These are phyloP conservation scores for Bauhinia variegata DNA, from an alignment of 306 rosid genomes.

Conservation along the genomic window DNA sequence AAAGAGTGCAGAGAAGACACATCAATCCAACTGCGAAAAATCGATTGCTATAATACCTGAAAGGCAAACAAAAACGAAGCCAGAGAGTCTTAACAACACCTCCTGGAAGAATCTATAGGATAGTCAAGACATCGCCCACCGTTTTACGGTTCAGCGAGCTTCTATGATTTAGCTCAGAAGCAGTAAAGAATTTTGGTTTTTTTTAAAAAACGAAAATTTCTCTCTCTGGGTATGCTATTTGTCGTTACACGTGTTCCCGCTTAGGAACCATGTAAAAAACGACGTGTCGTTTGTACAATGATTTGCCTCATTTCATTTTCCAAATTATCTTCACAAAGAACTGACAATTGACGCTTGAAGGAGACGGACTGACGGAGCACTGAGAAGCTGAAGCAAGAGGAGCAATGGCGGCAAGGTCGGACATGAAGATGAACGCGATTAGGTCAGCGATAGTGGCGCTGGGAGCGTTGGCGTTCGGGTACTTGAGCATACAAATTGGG, in stretches of 20 bases:
- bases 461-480: constrained; percentile 90
- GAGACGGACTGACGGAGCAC: constrained; percentile 4
- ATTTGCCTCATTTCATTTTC: background rate
- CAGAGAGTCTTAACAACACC: background rate
- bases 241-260: constrained; percentile 4
- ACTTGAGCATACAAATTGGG: constrained; percentile 67
- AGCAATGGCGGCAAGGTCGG: constrained; percentile 46
- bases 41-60: constrained; percentile 25
- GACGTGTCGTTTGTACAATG: constrained; percentile 26
- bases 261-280: constrained; percentile 12
- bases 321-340: too few species aligned
- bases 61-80: background rate
- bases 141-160: constrained; percentile 2
- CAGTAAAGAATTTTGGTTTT: background rate
- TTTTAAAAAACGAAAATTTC: too few species aligned
- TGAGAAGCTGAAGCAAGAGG: background rate
- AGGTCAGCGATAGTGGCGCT: constrained; percentile 85
- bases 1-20: background rate
- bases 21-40: background rate
- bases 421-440: constrained; percentile 67
- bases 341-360: background rate
- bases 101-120: background rate
- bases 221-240: background rate
- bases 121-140: constrained; percentile 7
- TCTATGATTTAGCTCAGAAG: background rate